phyloP scores from a whole-genome alignment of 2,329 filamentous ascomycete species.

The Aspergillus sergii region DNA sequence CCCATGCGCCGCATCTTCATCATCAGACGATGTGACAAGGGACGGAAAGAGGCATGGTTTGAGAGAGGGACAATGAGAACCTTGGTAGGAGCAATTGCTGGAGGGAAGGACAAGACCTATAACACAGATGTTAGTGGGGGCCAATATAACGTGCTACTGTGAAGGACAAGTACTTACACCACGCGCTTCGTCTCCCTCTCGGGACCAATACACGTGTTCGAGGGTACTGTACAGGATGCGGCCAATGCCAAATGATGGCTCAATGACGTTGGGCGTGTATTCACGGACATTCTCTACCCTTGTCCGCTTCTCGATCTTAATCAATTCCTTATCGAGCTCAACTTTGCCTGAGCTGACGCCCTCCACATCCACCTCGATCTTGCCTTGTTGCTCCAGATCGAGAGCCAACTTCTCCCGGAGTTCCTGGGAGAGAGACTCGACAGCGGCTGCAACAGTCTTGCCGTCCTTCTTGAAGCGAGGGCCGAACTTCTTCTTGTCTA shows the following conservation, averaged over 20 bases:
- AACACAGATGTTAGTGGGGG: constrained; percentile 1
- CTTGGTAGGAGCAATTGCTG: constrained; percentile 86
- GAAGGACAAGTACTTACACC: constrained; percentile 64
- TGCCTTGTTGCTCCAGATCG: constrained; percentile 71
- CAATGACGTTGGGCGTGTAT: constrained; percentile 93
- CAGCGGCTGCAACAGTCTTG: constrained; percentile 78
- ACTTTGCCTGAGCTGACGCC: constrained; percentile 70
- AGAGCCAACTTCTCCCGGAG: constrained; percentile 78
- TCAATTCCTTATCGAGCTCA: constrained; percentile 75
- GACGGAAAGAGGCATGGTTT: constrained; percentile 75
- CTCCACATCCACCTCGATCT: constrained; percentile 75
- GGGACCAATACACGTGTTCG: constrained; percentile 95
- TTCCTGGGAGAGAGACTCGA: constrained; percentile 76
- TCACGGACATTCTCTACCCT: constrained; percentile 82
- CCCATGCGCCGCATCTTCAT: constrained; percentile 74
- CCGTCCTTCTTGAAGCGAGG: constrained; percentile 94
- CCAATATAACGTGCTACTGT: not conserved
- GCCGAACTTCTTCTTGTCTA: constrained; percentile 95
- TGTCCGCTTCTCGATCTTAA: constrained; percentile 82
- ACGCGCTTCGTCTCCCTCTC: constrained; percentile 79
- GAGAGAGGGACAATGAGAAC: constrained; percentile 90
- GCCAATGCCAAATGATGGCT: constrained; percentile 96
- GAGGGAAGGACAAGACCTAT: constrained; percentile 72
- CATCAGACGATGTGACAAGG: constrained; percentile 73
- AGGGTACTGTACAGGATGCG: constrained; percentile 90